Percentiles rank a stretch among this genome's conserved stretches.
phyloP scores from a whole-genome alignment of 2,329 filamentous ascomycete species.

The Parastagonospora nodorum region DNA sequence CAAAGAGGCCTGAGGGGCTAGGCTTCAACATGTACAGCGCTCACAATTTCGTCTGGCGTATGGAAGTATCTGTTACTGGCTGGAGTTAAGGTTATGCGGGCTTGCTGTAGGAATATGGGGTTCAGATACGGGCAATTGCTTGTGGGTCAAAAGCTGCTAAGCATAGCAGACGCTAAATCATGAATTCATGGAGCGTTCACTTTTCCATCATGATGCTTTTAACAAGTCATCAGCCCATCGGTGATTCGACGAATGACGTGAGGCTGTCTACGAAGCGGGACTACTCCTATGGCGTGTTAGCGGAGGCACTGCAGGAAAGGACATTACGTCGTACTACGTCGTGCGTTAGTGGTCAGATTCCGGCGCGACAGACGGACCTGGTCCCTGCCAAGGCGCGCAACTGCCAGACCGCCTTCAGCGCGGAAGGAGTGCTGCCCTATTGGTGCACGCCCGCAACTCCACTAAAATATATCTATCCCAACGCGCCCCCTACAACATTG shows the following conservation, averaged over 20 bases:
- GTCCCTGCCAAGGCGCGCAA: constrained; percentile 27
- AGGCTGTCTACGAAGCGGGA: constrained; percentile 16
- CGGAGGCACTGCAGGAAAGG: constrained; percentile 1
- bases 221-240: neutral
- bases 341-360: constrained; percentile 33
- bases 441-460: constrained; percentile 21
- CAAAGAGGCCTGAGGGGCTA: constrained; percentile 2
- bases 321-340: constrained; percentile 20
- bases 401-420: constrained; percentile 20
- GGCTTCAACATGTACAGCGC: neutral
- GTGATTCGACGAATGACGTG: constrained; percentile 24
- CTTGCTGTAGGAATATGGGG: constrained; percentile 20
- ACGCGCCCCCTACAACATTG: constrained; percentile 17
- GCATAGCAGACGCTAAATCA: constrained; percentile 5
- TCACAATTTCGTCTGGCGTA: constrained; percentile 10
- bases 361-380: constrained; percentile 10
- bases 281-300: constrained; percentile 11
- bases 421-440: constrained; percentile 14
- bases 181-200: neutral
- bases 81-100: constrained; percentile 8
- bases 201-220: neutral
- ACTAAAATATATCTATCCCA: constrained; percentile 31
- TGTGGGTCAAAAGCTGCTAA: neutral
- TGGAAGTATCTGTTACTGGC: constrained; percentile 17
- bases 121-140: neutral